Evolutionary conservation across 2,329 filamentous ascomycete species (phyloP), one percentile per base, ranked within the genome.

Genomic region (Seiridium unicorne): DNA sequence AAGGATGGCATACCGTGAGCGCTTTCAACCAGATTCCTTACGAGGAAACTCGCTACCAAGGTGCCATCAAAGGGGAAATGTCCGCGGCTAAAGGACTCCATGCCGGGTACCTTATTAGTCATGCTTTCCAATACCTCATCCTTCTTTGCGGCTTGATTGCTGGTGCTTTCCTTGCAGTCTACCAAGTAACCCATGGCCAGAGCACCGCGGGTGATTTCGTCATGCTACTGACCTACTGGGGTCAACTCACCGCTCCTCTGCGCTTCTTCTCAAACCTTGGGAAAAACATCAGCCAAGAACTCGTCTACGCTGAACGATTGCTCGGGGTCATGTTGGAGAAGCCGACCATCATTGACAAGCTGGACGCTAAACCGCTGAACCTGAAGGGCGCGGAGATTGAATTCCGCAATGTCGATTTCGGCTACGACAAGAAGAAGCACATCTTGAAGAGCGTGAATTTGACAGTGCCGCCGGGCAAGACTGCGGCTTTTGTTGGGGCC

Each of bases 201-300:
- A 82, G 84, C 4, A 84, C 84, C 4, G 78, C 89, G 9, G 89
- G 89, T 59, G 82, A 89, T 64, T 91, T 92, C 65, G 86, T 90
- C 59, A 85, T 88, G 74, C 78, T 92, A 13, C 75, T 92, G 61
- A 89, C 88, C 57, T 92, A 92, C 72, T 91, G 91, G 88, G 83
- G 84, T 18, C 89, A 92, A 68, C 79, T 92, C 44, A 89, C 89
- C 49, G 82, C 84, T 2, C 89, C 89, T 2, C 79, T 92, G 57
- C 87, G 87, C 64, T 91, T 90, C 72, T 91, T 92, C 68, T 81
- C 84, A 5, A 75, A 76, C 18, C 73, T 87, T 35, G 83, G 84
- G 5, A 84, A 83, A 67, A 81, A 73, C 54, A 79, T 87, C 62
- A 84, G 83, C 60, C 78, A 80, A 62, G 80, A 85, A 60, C 76